Evolutionary conservation across 768 basidiomycete species (phyloP), one percentile per base, ranked within the genome.

Genomic region (Clitopilus passeckerianus): DNA sequence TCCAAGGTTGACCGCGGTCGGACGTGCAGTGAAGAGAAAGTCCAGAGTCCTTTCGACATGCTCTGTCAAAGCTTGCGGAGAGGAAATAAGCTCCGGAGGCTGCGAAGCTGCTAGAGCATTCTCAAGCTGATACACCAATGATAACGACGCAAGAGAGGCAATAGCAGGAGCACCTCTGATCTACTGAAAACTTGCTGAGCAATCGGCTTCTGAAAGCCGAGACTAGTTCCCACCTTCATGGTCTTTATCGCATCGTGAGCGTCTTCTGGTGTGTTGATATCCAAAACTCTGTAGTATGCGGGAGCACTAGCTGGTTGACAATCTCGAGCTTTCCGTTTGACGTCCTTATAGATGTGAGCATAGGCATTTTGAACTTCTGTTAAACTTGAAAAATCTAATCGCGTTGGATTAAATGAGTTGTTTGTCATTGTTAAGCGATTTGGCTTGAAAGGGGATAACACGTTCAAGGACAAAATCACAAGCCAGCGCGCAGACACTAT

Each of bases 1-100:
- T 10, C 91, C 86, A 20, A 98, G 88, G 74, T 98, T 98, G 65
- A 98, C 95, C 6, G 95, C 95, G 0, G 95, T 98, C 15, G 96
- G 95, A n/a, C 95, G 84, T 1, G 95, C 90, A 1, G 87, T 91
- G 70, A 83, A 87, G 12, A 98, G 82, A 71, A 84, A 89, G 41
- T 86, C 81, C 52, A 95, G 79, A 44, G 85, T 78, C 0, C 80
- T 77, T 41, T 76, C 67, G 62, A 95, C 70, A 70, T 91, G 77
- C 0, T 71, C 70, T 55, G 78, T 74, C 30, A 97, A 76, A 1
- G 77, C 70, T 1, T 74, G 70, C 0, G 82, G 71, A 0, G 87
- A 84, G 2, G 77, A 66, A 18, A 92, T 74, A 67, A 81, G 90
- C 5, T 78, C 78, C 0, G 87, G 87, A 1, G 64, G 58, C 0